Conservation (phyloP, 2,329 filamentous ascomycete species). For the Hymenoscyphus albidus region DNA sequence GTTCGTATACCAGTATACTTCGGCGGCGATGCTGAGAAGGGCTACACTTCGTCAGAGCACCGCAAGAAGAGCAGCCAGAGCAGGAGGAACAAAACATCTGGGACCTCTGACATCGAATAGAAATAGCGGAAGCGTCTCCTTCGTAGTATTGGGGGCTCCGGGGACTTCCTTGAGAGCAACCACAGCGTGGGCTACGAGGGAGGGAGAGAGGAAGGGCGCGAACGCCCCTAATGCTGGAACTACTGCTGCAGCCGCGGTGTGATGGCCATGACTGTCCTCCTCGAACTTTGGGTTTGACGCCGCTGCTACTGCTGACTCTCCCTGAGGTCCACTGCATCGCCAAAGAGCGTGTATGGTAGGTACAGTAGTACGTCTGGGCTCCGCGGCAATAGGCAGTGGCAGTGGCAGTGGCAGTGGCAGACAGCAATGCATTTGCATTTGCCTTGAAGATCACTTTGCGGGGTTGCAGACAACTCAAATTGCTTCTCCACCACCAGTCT, state of each 20-base stretch:
- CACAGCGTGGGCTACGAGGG: neutral
- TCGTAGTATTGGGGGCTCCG: neutral
- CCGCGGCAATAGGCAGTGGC: neutral
- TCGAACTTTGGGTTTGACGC: neutral
- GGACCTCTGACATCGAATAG: neutral
- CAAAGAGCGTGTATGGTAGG: neutral
- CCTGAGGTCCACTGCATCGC: neutral
- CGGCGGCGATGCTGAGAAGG: constrained; percentile 1
- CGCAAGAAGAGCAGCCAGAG: neutral
- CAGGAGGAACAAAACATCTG: neutral
- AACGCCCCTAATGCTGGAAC: neutral
- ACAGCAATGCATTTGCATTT: neutral
- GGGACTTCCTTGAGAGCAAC: neutral
- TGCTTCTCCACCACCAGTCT: neutral
- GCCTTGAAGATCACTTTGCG: neutral
- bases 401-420: neutral
- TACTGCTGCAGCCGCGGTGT: neutral
- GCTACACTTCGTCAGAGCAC: constrained; percentile 4
- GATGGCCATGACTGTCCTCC: neutral
- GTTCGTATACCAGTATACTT: neutral
- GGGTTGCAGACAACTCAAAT: neutral
- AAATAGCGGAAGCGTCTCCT: neutral
- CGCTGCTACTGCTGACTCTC: neutral
- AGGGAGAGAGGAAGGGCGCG: neutral
- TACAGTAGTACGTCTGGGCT: neutral